These are phyloP conservation scores for Trichoderma gracile DNA, from an alignment of 2,329 filamentous ascomycete species.

Conservation along the genomic window DNA sequence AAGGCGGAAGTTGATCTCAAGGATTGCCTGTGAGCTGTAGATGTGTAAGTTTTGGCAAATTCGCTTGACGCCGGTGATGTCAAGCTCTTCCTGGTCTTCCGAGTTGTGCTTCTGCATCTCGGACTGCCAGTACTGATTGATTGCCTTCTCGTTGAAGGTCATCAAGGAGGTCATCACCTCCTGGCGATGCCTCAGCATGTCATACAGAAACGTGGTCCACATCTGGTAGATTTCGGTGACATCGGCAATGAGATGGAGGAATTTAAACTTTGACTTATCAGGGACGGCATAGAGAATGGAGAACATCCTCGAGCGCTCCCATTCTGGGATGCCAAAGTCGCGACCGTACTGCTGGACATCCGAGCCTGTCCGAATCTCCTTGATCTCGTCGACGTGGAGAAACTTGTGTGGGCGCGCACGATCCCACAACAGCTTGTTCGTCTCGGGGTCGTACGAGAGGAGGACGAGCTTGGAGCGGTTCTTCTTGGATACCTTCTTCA, in stretches of 20 bases:
- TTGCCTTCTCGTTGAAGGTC: slow-evolving; percentile 78
- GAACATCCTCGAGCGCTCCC: slow-evolving; percentile 75
- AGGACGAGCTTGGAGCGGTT: slow-evolving; percentile 69
- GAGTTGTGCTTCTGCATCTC: slow-evolving; percentile 71
- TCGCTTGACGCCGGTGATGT: slow-evolving; percentile 75
- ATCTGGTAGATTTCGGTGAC: slow-evolving; percentile 69
- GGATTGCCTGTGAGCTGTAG: slow-evolving; percentile 74
- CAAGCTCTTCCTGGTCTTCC: slow-evolving; percentile 67
- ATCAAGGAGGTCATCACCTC: slow-evolving; percentile 88
- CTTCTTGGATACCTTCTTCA: slow-evolving; percentile 86
- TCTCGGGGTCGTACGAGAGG: slow-evolving; percentile 74
- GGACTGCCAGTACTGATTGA: slow-evolving; percentile 80
- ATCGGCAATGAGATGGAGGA: slow-evolving; percentile 82
- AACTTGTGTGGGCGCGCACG: slow-evolving; percentile 74
- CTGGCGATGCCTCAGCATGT: slow-evolving; percentile 81
- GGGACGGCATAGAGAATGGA: slow-evolving; percentile 84
- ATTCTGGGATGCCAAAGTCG: slow-evolving; percentile 71
- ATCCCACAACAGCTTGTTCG: slow-evolving; percentile 88
- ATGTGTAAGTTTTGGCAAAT: slow-evolving; percentile 91
- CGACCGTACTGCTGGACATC: slow-evolving; percentile 88
- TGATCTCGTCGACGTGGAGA: slow-evolving; percentile 93
- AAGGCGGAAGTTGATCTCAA: slow-evolving; percentile 71
- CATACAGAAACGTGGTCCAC: slow-evolving; percentile 83
- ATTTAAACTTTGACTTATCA: slow-evolving; percentile 79
- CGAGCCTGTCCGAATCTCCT: slow-evolving; percentile 79